Evolutionary conservation across 257 asterid species (phyloP), one percentile per base, ranked within the genome.

Genomic region (Buddleja alternifolia): DNA sequence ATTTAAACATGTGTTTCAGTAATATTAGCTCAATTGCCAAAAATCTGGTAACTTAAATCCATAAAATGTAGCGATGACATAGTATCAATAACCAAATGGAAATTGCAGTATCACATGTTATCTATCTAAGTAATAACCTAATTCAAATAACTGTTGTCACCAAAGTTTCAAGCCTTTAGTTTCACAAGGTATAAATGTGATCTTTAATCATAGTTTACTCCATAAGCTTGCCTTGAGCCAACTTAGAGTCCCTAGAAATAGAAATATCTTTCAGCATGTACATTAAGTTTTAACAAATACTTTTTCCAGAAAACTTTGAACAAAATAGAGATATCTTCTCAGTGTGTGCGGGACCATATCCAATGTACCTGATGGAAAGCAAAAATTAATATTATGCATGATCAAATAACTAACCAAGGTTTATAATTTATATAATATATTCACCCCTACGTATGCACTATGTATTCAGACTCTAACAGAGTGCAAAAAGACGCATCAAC

Each of bases 271-370:
- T 40, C 34, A 60, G 44, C 56, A 17, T 19, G 15, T 39, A 50
- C 47, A 48, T 15, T 61, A 62, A 24, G 51, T 62, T 63, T n/a
- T 39, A 57, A 25, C 36, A 64, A 66, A 51, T 47, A 53, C 48
- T n/a, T 15, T 61, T 60, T 10, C 29, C 45, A 40, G 32, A 73
- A 46, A 77, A 75, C 42, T 44, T 42, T 19, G 16, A 37, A 40
- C 10, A 57, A 16, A 50, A 56, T 24, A 29, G 7, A 55, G 36
- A 74, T 4, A 47, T 34, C 67, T 7, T 25, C 50, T 60, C 45
- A 55, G 45, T 19, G 21, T 68, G 51, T 7, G 29, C 19, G n/a
- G n/a, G n/a, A 42, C 20, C 45, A 17, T 37, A 19, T 56, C 11
- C n/a, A n/a, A 11, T 3, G 50, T 37, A 23, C 19, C 23, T n/a